These are phyloP conservation scores for Radiomyces spectabilis DNA, from an alignment of 192 early-diverging fungal genomes.

Conservation along the genomic window DNA sequence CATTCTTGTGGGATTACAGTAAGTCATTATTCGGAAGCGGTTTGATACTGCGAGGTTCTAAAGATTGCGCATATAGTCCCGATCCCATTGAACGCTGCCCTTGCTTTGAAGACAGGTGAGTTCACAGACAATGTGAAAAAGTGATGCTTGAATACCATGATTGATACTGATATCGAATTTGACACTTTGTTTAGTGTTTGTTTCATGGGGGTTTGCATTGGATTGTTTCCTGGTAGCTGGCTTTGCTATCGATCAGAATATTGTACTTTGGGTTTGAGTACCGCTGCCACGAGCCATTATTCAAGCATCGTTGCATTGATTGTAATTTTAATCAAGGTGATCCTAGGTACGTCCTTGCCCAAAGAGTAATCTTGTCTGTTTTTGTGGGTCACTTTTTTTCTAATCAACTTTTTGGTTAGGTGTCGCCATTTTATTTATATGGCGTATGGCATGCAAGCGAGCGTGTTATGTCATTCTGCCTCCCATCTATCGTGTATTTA, in stretches of 20 bases:
- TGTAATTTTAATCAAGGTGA: constrained; percentile 8
- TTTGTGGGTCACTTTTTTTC: background rate
- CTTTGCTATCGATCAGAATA: constrained; percentile 10
- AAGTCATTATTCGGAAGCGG: constrained; percentile 2
- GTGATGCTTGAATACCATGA: background rate
- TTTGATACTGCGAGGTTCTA: too few relatives aligned
- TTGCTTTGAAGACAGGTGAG: constrained; percentile 61
- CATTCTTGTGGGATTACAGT: constrained; percentile 25
- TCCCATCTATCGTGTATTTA: constrained; percentile 45
- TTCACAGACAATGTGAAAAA: background rate
- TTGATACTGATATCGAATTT: background rate
- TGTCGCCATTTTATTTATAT: constrained; percentile 42
- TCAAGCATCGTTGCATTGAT: background rate
- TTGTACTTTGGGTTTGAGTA: constrained; percentile 1
- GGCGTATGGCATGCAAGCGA: constrained; percentile 44
- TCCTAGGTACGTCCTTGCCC: constrained; percentile 10
- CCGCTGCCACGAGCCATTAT: background rate
- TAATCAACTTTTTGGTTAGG: constrained; percentile 18
- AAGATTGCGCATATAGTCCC: constrained; percentile 30
- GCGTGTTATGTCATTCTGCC: constrained; percentile 37
- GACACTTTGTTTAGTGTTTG: constrained; percentile 32
- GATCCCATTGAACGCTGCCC: constrained; percentile 68
- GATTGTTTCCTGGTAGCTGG: constrained; percentile 53
- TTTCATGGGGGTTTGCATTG: constrained; percentile 56
- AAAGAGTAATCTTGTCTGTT: background rate